Base-by-base conservation (phyloP, 805 yeast genomes). In the Saturnispora serradocipensis region DNA sequence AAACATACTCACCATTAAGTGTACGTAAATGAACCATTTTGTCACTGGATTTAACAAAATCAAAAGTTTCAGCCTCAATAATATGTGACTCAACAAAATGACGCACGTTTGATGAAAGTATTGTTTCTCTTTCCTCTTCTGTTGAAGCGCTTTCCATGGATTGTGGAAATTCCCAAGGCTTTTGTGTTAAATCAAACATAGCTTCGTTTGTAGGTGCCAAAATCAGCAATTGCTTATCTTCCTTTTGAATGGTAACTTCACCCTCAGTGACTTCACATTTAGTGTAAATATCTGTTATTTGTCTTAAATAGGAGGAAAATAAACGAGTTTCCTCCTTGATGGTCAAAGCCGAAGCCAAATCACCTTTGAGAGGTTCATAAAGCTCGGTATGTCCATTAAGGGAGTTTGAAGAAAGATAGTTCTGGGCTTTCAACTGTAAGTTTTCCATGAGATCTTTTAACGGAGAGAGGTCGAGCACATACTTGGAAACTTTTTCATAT, bases 161-260 rank as follows among this genome's bases (percentile, higher is more conserved):
- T 7, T 61, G 63, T 0, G 95, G 95, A 65, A 84, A 88, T 61
- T 84, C 83, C 96, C 95, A 88, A 20, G 96, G 96, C 63, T 87
- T 88, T 51, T 64, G 51, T 3, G 65, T 11, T 46, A 82, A 61
- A 2, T 72, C 67, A 32, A 68, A 67, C 53, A 88, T 71, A 3
- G 88, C 90, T 11, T 64, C 66, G 60, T 88, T 80, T 2, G 80
- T 71, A 7, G 96, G 96, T 3, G 95, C 87, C 60, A 88, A 75
- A 6, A 88, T 75, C 22, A 86, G 67, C 56, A 76, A 48, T 65
- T 64, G 62, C 8, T 55, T 53, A 8, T 42, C 46, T 34, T 35
- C 44, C 13, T 42, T 38, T 20, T 35, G 32, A 16, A 42, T 28
- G 8, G n/a, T 32, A 22, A 15, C 20, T 2, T 30, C 38, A 3